Evolutionary conservation across 495 filamentous ascomycete genomes (phyloP).

Genomic region (Beverwykella pulmonaria): DNA sequence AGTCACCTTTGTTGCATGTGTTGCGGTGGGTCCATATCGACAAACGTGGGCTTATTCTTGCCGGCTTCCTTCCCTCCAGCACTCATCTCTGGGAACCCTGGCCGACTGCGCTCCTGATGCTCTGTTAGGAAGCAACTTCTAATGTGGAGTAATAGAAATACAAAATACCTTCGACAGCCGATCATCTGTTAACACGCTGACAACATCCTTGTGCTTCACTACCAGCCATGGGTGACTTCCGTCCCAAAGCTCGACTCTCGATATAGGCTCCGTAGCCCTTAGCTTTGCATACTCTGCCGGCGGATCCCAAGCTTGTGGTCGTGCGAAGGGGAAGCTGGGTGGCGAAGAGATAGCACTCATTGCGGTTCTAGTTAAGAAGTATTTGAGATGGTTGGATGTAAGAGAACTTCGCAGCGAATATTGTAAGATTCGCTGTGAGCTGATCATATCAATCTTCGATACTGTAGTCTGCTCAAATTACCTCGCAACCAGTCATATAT

Average conservation of each 20-base stretch:
- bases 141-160: background rate
- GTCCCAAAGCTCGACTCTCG: constrained; percentile 52
- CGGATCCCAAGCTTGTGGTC: constrained; percentile 48
- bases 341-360: constrained; percentile 7
- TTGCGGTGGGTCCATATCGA: background rate
- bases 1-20: constrained; percentile 42
- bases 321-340: constrained; percentile 51
- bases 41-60: constrained; percentile 53
- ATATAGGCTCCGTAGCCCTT: constrained; percentile 48
- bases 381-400: background rate
- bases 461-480: background rate
- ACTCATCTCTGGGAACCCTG: constrained; percentile 52
- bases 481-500: background rate
- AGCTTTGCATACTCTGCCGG: constrained; percentile 50
- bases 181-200: constrained; percentile 48
- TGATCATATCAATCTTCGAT: background rate
- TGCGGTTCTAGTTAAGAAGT: background rate
- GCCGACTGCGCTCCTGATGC: constrained; percentile 44
- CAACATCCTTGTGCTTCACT: constrained; percentile 52
- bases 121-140: background rate
- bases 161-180: constrained; percentile 10
- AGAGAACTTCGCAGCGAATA: background rate
- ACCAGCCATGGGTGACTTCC: constrained; percentile 51
- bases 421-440: background rate
- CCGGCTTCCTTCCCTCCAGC: constrained; percentile 48